A percentile compares a stretch with the other conserved stretches of the same genome.
Evolutionary conservation across 2,329 filamentous ascomycete genomes (phyloP).

Genomic region (Coniosporium uncinatum): DNA sequence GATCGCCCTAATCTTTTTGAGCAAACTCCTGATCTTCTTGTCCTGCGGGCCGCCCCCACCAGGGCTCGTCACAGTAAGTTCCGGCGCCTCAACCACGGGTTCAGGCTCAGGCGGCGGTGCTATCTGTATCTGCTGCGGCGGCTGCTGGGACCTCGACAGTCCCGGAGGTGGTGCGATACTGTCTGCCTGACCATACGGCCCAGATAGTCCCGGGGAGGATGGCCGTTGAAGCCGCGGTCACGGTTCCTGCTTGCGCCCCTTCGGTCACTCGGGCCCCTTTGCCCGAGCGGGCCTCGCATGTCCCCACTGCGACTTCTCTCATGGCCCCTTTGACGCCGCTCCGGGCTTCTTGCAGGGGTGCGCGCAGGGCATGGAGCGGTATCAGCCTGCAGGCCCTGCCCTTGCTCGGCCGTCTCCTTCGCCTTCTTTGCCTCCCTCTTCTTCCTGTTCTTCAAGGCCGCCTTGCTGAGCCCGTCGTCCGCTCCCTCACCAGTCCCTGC

Average conservation of each 20-base stretch:
- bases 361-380: constrained; percentile 20
- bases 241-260: constrained; percentile 40
- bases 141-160: too few relatives aligned
- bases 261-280: constrained; percentile 20
- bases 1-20: constrained; percentile 98
- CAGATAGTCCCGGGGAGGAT: too few relatives aligned
- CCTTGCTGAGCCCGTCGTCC: constrained; percentile 75
- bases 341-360: constrained; percentile 50
- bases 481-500: constrained; percentile 57
- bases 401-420: constrained; percentile 63
- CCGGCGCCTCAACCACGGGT: constrained; percentile 29
- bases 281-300: neutral
- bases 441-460: constrained; percentile 96
- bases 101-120: too few relatives aligned
- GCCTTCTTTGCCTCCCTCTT: constrained; percentile 92
- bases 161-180: too few relatives aligned
- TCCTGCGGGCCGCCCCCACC: constrained; percentile 60
- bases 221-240: constrained; percentile 17
- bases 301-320: constrained; percentile 16
- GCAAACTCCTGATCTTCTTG: constrained; percentile 88
- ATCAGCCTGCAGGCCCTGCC: constrained; percentile 33
- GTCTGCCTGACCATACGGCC: too few relatives aligned
- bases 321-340: constrained; percentile 48
- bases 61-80: constrained; percentile 48
- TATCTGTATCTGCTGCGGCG: too few relatives aligned